Evolutionary conservation across 2,329 filamentous ascomycete genomes (phyloP), one percentile per base, ranked within the genome.

Genomic region (Cytospora leucostoma): DNA sequence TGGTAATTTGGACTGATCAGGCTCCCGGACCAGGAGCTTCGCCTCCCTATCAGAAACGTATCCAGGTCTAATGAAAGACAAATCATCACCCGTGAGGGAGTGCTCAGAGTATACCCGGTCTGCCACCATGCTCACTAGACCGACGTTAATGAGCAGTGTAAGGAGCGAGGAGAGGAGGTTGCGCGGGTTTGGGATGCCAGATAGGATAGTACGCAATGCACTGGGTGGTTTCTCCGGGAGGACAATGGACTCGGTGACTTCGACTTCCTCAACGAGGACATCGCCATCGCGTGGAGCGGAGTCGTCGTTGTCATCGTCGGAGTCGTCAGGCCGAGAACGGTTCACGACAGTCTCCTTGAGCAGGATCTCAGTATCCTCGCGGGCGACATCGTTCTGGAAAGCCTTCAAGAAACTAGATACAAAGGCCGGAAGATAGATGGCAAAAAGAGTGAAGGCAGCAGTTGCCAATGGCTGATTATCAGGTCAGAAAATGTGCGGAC

Each of bases 21-120:
- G 92, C 74, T 98, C 95, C 63, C 95, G 86, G 54, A 99, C 81
- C 34, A 99, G 78, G 47, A 99, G 82, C 65, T 87, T 93, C 27
- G 93, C 95, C 62, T 89, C 89, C 0, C 82, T 85, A 19, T 91
- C 84, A 5, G 93, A 96, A 34, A 98, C 89, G 73, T 94, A 94
- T 33, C 95, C 95, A 17, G 97, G 80, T 10, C 95, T 85, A 49
- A 91, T 91, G 74, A 99, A 96, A 0, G 93, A 91, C 12, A 97
- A 79, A 67, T 96, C 88, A 34, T 91, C 79, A 33, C 82, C 87
- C 4, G 89, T 87, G 74, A 96, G 83, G 38, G 89, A 83, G 64
- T 88, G 85, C 2, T 90, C 89, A 21, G 90, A 86, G 72, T 91
- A 93, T 15, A 96, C 81, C 47, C 93, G 84, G 74, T 99, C 95